A percentile compares a stretch with the other conserved stretches of the same genome.
Evolutionary conservation across 495 filamentous ascomycete genomes (phyloP).

Genomic region (Darksidea phi): DNA sequence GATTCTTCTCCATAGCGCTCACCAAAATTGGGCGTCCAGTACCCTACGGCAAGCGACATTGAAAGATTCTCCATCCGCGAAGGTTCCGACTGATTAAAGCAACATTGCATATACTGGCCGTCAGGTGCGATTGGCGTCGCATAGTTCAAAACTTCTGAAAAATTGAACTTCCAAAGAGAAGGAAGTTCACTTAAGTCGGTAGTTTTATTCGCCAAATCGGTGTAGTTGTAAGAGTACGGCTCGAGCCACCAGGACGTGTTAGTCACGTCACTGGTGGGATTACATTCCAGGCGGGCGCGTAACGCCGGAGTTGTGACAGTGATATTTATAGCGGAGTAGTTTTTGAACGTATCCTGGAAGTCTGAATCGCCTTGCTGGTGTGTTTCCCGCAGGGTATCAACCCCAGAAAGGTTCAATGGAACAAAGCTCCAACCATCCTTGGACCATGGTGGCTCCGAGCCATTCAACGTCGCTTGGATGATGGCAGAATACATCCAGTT

Average conservation of each 20-base stretch:
- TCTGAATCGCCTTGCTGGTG: background rate
- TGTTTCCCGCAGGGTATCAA: background rate
- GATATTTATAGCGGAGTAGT: background rate
- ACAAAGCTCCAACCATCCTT: background rate
- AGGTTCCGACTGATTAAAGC: too few species aligned
- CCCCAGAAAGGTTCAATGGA: background rate
- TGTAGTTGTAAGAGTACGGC: background rate
- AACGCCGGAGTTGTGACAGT: background rate
- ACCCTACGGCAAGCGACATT: background rate
- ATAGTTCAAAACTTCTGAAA: too few species aligned
- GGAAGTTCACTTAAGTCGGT: too few species aligned
- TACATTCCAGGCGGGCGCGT: background rate
- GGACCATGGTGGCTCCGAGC: background rate
- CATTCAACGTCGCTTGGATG: background rate
- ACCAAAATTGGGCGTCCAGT: background rate
- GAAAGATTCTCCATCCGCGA: background rate
- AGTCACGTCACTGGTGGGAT: background rate
- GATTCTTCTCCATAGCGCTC: background rate
- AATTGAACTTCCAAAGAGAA: too few species aligned
- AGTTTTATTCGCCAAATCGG: too few species aligned
- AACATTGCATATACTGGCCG: too few species aligned
- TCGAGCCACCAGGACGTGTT: background rate
- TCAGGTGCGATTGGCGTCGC: too few species aligned
- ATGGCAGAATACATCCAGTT: background rate
- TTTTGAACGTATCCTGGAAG: background rate